Base-by-base conservation (phyloP, 352 stramenopile species). In the Phytophthora aleatoria region DNA sequence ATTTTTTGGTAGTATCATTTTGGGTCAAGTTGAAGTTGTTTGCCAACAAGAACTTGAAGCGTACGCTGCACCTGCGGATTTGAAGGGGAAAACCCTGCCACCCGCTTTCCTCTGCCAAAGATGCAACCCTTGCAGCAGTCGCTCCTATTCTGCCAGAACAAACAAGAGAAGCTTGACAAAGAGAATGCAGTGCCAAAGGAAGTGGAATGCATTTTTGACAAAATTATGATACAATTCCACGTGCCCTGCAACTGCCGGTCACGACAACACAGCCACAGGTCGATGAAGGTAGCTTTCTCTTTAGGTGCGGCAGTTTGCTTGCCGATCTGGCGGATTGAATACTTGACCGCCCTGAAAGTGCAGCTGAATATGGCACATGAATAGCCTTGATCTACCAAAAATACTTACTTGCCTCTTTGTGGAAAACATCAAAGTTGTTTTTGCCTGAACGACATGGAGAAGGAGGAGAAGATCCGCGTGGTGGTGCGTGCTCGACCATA, bases 391-490 rank as follows among this genome's bases (percentile, higher is more conserved):
- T 7, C 15, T 42, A n/a, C 49, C 31, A 44, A 55, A 47, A 57
- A 47, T 57, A 45, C 33, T 8, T 57, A 45, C 33, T 8, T 36
- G 1, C 13, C 20, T 47, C 12, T 5, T 30, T 43, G 8, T 26
- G 28, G 26, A 35, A 50, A 7, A 7, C 28, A 33, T 8, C 10
- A 12, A 9, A 12, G 33, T 6, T 12, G 9, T 12, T 12, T 5
- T 49, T 49, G 24, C 24, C 33, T 13, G 13, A 12, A 48, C 30
- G 8, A 31, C 13, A 85, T 85, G 76, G 71, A 83, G 38, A 77
- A 83, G 20, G 79, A 89, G 50, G 81, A 92, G 61, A 77, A 81
- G 44, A 88, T 92, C 49, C 84, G 73, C 9, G 81, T 92, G 0
- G 84, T 74, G 6, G 68, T 92, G n/a, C 81, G 84, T 15, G 78